Evolutionary conservation across 306 rosid species (phyloP).

Genomic region (Lablab purpureus): DNA sequence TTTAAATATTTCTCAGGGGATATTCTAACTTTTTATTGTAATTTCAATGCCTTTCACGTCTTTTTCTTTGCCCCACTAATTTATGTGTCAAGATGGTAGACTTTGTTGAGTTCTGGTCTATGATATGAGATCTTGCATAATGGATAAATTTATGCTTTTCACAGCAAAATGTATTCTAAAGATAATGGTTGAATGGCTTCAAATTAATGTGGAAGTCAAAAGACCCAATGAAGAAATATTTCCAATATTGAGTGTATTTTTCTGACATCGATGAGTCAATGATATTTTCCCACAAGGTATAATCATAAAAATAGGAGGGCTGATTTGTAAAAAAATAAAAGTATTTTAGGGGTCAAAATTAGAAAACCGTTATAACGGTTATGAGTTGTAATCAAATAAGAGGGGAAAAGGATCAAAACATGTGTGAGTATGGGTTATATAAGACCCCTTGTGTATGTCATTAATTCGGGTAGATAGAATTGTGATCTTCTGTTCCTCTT

Average conservation of each 20-base stretch:
- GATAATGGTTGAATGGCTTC: slow-evolving; percentile 23
- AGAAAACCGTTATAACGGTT: neutral
- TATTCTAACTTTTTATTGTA: neutral
- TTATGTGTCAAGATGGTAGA: neutral
- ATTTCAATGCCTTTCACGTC: slow-evolving; percentile 9
- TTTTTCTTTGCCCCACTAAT: neutral
- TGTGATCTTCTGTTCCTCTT: neutral
- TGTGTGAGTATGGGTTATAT: neutral
- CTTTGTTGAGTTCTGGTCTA: neutral
- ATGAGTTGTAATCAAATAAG: neutral
- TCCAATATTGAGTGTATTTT: slow-evolving; percentile 19
- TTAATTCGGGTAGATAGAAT: neutral
- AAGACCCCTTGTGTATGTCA: neutral
- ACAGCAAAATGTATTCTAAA: neutral
- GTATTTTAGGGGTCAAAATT: too few species aligned
- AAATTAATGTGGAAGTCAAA: slow-evolving; percentile 10
- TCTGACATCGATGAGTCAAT: slow-evolving; percentile 19
- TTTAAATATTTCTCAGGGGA: neutral
- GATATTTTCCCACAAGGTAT: slow-evolving; percentile 7
- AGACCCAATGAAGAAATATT: slow-evolving; percentile 1
- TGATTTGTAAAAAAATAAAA: too few species aligned
- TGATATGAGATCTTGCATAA: neutral
- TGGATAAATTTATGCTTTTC: slow-evolving; percentile 22
- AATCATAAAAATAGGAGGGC: too few species aligned
- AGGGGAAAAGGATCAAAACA: too few species aligned